These are phyloP conservation scores for Gnaphalium uliginosum DNA, from an alignment of 129 eudicot genomes.

Conservation along the genomic window DNA sequence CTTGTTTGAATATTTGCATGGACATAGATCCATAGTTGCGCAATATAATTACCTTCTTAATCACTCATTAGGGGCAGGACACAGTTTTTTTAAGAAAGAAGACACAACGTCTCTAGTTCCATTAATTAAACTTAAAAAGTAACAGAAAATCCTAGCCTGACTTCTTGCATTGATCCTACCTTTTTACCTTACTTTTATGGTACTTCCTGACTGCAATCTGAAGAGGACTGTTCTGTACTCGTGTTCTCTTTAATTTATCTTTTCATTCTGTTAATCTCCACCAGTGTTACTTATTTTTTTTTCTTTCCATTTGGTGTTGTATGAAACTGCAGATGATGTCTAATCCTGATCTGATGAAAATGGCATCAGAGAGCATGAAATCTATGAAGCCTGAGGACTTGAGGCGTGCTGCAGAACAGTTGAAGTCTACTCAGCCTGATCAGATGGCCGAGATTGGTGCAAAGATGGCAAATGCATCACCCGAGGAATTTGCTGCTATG, in stretches of 20 bases:
- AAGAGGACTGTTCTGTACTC: neutral
- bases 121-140: neutral
- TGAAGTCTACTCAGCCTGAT: slow-evolving; percentile 83
- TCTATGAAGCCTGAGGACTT: slow-evolving; percentile 82
- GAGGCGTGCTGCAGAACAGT: slow-evolving; percentile 89
- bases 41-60: neutral
- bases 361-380: slow-evolving; percentile 94
- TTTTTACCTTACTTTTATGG: neutral
- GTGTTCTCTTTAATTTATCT: neutral
- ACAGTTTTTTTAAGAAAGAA: neutral
- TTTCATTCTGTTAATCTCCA: neutral
- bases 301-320: neutral
- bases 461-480: slow-evolving; percentile 92
- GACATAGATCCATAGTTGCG: neutral
- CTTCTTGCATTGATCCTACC: neutral
- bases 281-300: neutral
- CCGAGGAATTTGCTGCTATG: slow-evolving; percentile 85
- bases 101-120: neutral
- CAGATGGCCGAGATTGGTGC: slow-evolving; percentile 88
- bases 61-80: neutral
- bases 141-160: neutral
- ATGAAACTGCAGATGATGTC: slow-evolving; percentile 84
- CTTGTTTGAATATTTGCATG: neutral
- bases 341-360: slow-evolving; percentile 84
- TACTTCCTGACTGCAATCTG: neutral